A percentile compares a stretch with the other conserved stretches of the same genome.
These are phyloP conservation scores for Solanum bukasovii DNA, from an alignment of 257 asterid species.

Conservation along the genomic window DNA sequence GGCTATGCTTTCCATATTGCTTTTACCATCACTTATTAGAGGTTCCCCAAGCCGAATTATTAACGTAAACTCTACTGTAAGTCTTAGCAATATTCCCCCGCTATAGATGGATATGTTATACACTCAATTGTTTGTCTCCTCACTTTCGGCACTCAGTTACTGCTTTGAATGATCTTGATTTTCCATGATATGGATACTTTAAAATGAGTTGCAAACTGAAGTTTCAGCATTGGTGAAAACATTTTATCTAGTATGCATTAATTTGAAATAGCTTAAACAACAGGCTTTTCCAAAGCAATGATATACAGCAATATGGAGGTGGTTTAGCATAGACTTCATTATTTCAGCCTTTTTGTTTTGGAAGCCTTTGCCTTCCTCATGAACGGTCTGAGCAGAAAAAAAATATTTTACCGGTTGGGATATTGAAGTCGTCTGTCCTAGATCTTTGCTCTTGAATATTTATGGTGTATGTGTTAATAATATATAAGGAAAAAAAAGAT, in stretches of 20 bases:
- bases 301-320: not conserved
- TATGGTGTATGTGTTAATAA: not conserved
- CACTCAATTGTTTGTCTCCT: not conserved
- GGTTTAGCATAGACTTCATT: not conserved
- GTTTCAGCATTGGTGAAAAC: not conserved
- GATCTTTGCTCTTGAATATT: not conserved
- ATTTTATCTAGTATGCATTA: not conserved
- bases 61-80: conserved; percentile 68
- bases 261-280: not conserved
- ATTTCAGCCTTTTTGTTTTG: not conserved
- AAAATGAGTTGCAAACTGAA: not conserved
- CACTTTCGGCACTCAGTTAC: not conserved
- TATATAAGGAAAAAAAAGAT: not conserved
- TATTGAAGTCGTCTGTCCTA: not conserved
- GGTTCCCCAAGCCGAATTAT: conserved; percentile 76
- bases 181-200: not conserved
- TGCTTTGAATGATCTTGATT: not conserved
- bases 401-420: not conserved
- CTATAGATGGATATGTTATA: not conserved
- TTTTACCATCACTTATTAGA: conserved; percentile 86
- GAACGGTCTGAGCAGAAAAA: not conserved
- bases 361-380: not conserved
- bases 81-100: conserved; percentile 16
- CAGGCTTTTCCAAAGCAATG: not conserved
- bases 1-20: conserved; percentile 75